Conservation (phyloP, 345 rosid genomes). For the Boechera divaricarpa region DNA sequence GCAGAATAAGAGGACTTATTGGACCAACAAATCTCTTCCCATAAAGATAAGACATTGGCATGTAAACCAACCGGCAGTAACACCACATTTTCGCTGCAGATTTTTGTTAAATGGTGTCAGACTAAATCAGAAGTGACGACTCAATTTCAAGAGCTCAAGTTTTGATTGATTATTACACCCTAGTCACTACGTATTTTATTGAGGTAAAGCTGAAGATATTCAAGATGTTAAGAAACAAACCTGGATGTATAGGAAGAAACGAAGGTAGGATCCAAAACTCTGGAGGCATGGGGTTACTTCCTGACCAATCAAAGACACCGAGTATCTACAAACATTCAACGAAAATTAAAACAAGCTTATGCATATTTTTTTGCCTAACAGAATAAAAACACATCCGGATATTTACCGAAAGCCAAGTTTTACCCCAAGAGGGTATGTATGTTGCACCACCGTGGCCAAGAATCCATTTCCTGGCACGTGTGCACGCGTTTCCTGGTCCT, state of each 20-base stretch:
- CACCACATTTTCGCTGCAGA: slow-evolving; percentile 68
- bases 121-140: slow-evolving; percentile 3
- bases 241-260: slow-evolving; percentile 62
- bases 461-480: slow-evolving; percentile 53
- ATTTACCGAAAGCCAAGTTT: slow-evolving; percentile 58
- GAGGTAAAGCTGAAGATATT: not conserved
- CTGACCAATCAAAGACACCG: slow-evolving; percentile 66
- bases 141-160: slow-evolving; percentile 9
- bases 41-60: slow-evolving; percentile 76
- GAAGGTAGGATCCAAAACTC: slow-evolving; percentile 73
- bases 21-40: slow-evolving; percentile 68
- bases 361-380: not conserved
- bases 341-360: not conserved
- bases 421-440: slow-evolving; percentile 56
- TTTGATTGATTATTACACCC: slow-evolving; percentile 3
- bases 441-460: slow-evolving; percentile 56
- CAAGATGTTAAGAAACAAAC: slow-evolving; percentile 34
- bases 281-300: slow-evolving; percentile 73
- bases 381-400: not conserved
- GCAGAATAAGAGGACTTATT: slow-evolving; percentile 56
- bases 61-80: slow-evolving; percentile 65
- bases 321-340: slow-evolving; percentile 41
- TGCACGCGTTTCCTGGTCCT: slow-evolving; percentile 49
- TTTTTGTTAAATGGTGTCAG: not conserved
- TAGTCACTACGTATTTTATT: not conserved